Percentiles rank a stretch among this genome's conserved stretches.
These are phyloP conservation scores for Zanthoxylum bungeanum DNA, from an alignment of 345 rosid species.

Conservation along the genomic window DNA sequence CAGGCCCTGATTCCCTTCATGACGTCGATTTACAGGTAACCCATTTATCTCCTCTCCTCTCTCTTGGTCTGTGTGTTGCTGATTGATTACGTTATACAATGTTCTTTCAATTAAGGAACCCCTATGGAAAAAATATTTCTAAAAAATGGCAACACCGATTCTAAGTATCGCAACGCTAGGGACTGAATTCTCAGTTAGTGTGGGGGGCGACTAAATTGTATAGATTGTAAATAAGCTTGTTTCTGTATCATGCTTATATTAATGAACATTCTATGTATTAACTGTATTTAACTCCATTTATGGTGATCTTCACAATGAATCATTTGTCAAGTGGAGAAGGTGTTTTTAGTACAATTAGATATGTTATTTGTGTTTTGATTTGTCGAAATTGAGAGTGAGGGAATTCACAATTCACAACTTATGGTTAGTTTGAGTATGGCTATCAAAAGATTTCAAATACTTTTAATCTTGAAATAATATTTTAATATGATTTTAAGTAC, in stretches of 20 bases:
- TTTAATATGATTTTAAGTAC: too few relatives aligned
- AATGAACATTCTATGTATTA: background rate
- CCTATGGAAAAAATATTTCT: too few relatives aligned
- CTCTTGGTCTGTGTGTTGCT: background rate
- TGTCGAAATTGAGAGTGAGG: too few relatives aligned
- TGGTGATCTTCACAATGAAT: background rate
- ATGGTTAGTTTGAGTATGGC: too few relatives aligned
- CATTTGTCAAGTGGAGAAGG: background rate
- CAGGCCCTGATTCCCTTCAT: constrained; percentile 59
- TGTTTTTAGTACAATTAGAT: background rate
- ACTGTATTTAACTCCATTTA: background rate
- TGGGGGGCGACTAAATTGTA: constrained; percentile 16
- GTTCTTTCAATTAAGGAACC: background rate
- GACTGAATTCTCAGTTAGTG: constrained; percentile 1
- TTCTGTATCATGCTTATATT: background rate
- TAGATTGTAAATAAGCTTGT: constrained; percentile 26
- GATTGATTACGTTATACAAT: background rate
- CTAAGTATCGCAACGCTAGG: too few relatives aligned
- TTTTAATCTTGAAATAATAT: too few relatives aligned
- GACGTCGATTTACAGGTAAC: constrained; percentile 71
- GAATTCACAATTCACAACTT: too few relatives aligned
- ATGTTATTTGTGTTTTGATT: background rate
- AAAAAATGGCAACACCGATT: background rate
- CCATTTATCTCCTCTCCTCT: background rate
- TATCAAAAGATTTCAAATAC: too few relatives aligned